A percentile compares a stretch with the other conserved stretches of the same genome.
Evolutionary conservation across 2,329 filamentous ascomycete genomes (phyloP).

Genomic region (Arachnomyces sp.): DNA sequence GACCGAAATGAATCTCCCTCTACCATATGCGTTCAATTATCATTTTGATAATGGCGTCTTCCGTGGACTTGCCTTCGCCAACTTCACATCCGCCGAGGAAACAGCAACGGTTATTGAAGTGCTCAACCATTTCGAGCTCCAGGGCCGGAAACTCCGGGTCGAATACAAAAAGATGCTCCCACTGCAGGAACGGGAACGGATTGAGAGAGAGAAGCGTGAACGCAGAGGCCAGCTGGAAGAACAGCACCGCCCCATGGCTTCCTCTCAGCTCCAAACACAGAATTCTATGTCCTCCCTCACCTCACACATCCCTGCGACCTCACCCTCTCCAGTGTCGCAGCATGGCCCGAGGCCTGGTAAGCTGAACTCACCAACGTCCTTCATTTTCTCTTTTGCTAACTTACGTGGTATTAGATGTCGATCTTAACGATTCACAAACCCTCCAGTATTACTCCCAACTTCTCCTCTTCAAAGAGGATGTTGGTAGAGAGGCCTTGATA

Average conservation of each 20-base stretch:
- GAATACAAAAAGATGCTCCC: constrained; percentile 99
- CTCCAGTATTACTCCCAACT: constrained; percentile 86
- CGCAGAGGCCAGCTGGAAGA: constrained; percentile 93
- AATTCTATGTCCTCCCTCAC: constrained; percentile 74
- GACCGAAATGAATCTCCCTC: constrained; percentile 84
- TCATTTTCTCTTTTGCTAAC: constrained; percentile 8
- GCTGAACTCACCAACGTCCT: constrained; percentile 7
- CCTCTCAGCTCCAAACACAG: constrained; percentile 66
- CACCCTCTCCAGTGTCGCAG: constrained; percentile 59
- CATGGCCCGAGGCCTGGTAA: constrained; percentile 33
- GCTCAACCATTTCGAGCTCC: constrained; percentile 92
- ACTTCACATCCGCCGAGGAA: constrained; percentile 93
- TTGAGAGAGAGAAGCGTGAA: constrained; percentile 94
- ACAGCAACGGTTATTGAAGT: constrained; percentile 85
- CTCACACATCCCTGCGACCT: constrained; percentile 54
- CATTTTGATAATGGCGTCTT: constrained; percentile 99
- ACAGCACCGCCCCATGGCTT: constrained; percentile 70
- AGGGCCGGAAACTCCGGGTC: constrained; percentile 86
- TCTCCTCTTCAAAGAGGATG: constrained; percentile 76
- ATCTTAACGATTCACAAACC: constrained; percentile 83
- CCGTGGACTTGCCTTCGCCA: constrained; percentile 89
- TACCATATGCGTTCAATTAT: constrained; percentile 98
- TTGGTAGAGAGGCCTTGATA: constrained; percentile 66
- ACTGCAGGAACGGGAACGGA: constrained; percentile 84
- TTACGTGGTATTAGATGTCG: constrained; percentile 52